Conservation (phyloP, 371 early-diverging fungal genomes). For the Mucor plumbeus region DNA sequence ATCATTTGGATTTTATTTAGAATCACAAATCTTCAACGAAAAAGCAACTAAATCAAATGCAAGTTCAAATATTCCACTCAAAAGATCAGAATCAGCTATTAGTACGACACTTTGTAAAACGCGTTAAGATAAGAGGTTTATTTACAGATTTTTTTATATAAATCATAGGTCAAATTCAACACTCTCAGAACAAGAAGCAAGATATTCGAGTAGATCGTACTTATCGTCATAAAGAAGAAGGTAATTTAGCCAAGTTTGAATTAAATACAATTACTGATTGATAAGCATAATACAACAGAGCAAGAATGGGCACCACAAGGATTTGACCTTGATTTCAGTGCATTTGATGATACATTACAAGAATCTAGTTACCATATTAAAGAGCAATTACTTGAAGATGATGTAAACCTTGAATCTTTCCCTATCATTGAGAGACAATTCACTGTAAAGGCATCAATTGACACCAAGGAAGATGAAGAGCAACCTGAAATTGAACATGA, state of each 20-base stretch:
- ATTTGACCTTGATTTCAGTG: slow-evolving; percentile 12
- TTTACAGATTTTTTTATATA: not conserved
- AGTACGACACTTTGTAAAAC: slow-evolving; percentile 1
- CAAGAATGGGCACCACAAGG: slow-evolving; percentile 14
- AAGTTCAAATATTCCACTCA: slow-evolving; percentile 2
- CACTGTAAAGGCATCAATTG: not conserved
- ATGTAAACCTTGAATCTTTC: not conserved
- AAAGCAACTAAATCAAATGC: not conserved
- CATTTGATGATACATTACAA: slow-evolving; percentile 2
- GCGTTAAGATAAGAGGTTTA: not conserved
- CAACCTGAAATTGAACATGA: slow-evolving; percentile 10
- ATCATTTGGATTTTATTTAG: not conserved
- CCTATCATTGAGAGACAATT: not conserved
- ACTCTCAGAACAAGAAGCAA: slow-evolving; percentile 5
- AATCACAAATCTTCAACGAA: slow-evolving; percentile 1
- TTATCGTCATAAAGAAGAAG: slow-evolving; percentile 14
- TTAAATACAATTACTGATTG: no score
- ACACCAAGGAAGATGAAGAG: not conserved
- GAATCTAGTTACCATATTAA: slow-evolving; percentile 5
- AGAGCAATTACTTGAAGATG: not conserved
- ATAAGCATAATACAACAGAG: not conserved
- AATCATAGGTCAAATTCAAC: not conserved
- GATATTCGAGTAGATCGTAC: slow-evolving; percentile 2
- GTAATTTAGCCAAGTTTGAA: not conserved
- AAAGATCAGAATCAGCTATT: slow-evolving; percentile 2